Conservation (phyloP, 768 basidiomycete genomes). For the Pisolithus orientalis region DNA sequence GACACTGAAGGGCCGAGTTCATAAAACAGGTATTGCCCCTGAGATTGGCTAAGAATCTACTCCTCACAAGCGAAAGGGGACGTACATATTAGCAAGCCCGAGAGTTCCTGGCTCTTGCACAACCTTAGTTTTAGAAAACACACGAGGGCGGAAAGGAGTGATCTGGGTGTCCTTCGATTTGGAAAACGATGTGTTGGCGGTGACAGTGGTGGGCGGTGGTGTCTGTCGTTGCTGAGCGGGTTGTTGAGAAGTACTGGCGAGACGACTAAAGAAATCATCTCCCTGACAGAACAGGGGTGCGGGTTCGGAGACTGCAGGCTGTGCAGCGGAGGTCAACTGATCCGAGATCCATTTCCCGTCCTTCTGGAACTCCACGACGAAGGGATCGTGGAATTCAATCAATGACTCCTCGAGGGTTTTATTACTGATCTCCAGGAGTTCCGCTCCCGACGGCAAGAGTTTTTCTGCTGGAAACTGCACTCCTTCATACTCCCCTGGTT, state of each 20-base stretch:
- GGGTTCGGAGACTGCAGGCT: conserved; percentile 22
- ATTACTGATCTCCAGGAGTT: conserved; percentile 37
- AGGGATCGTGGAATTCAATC: conserved; percentile 56
- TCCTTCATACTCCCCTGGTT: conserved; percentile 28
- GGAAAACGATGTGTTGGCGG: conserved; percentile 14
- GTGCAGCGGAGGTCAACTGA: conserved; percentile 5
- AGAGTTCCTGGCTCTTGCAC: conserved; percentile 65
- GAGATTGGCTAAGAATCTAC: conserved; percentile 10
- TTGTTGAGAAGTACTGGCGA: conserved; percentile 21
- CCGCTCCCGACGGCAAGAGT: conserved; percentile 25
- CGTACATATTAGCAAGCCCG: conserved; percentile 84
- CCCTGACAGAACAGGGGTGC: conserved; percentile 50
- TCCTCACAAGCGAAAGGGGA: conserved; percentile 6
- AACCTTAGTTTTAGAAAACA: conserved; percentile 32
- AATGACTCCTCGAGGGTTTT: conserved; percentile 53
- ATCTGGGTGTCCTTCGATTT: conserved; percentile 22
- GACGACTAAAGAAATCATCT: conserved; percentile 50
- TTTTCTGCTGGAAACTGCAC: conserved; percentile 23
- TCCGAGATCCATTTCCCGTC: conserved; percentile 56
- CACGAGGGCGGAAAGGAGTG: conserved; percentile 27
- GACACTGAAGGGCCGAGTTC: conserved; percentile 97
- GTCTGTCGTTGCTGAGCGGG: conserved; percentile 19
- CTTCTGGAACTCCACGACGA: conserved; percentile 70
- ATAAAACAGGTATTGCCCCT: conserved; percentile 99
- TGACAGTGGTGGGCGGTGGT: conserved; percentile 14